Evolutionary conservation across 441 rosid genomes (phyloP).

Genomic region (Omphalea diandra): DNA sequence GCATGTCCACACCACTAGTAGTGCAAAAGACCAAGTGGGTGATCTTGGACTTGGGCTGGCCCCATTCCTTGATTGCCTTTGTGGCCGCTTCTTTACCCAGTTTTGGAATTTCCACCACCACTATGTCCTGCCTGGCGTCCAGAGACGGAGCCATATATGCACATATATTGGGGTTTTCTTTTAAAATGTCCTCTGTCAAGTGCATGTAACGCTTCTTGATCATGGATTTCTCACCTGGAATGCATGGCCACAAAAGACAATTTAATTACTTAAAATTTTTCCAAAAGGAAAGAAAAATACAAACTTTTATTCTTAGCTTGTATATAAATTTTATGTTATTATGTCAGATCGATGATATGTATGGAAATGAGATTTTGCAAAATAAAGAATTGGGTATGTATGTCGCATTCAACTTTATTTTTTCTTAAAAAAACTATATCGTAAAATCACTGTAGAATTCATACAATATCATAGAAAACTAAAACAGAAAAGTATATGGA

Average conservation of each 20-base stretch:
- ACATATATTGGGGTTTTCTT: constrained; percentile 34
- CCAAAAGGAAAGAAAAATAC: background rate
- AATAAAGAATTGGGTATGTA: too few species aligned
- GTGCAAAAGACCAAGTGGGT: constrained; percentile 55
- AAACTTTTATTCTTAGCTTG: too few species aligned
- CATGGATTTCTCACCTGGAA: constrained; percentile 45
- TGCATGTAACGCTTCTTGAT: constrained; percentile 43
- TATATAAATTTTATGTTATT: background rate
- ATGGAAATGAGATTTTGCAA: too few species aligned
- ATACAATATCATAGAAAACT: too few species aligned
- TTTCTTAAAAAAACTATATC: too few species aligned
- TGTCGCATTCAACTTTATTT: too few species aligned
- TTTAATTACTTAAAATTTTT: background rate
- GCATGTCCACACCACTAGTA: constrained; percentile 47
- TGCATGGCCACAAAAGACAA: background rate
- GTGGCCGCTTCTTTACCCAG: constrained; percentile 46
- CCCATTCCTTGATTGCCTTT: constrained; percentile 51
- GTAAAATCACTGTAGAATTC: too few species aligned
- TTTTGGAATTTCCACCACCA: constrained; percentile 38
- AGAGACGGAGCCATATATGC: constrained; percentile 42
- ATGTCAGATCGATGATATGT: background rate
- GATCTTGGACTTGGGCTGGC: constrained; percentile 48
- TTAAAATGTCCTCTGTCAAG: constrained; percentile 41
- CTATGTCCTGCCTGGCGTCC: constrained; percentile 50
- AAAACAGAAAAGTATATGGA: too few species aligned